Base-by-base conservation (phyloP, 1,284 basidiomycete species). In the Ceratobasidium sp. region DNA sequence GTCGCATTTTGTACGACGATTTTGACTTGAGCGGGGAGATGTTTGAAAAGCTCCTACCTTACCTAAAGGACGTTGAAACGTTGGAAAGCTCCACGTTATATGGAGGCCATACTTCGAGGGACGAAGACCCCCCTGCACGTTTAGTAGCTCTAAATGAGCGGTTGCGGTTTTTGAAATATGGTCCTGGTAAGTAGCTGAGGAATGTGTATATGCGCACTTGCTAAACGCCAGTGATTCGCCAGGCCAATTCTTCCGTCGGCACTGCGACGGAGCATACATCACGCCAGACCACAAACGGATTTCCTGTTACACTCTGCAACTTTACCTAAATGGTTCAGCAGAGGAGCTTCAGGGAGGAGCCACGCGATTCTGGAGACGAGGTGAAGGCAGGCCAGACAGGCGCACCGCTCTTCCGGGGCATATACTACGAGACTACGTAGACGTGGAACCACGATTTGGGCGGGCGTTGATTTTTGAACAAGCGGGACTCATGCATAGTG, bases 381-480 rank as follows among this genome's bases (percentile, higher is more conserved):
- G 34, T 4, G 49, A 40, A 2, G 55, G 50, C 12, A 52, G 65
- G 17, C 60, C 34, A 40, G 60, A 64, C 15, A 47, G 47, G 13
- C 47, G 60, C 42, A 52, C 50, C 20, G 60, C 34, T 25, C 29
- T n/a, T 27, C 60, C 49, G 13, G 65, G 65, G 12, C 20, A 49
- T 29, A 47, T 25, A 27, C 40, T 57, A 20, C 65, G 65, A 20
- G 40, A 52, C 25, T 64, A 29, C 34, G 31, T 69, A 8, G 70
- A 71, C 20, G 58, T 71, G 22, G 68, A 71, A 12, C 68, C 70
- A 31, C 40, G 70, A 25, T n/a, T 50, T 5, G 68, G 70, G 8
- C 32, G 70, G 22, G 70, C 58, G 4, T 57, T 71, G 22, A 69
- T 71, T 35, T 71, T 71, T 47, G 70, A 71, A 43, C 64, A 69